phyloP scores from a whole-genome alignment of 179 eudicot genomes.

The Beta macrorhiza region DNA sequence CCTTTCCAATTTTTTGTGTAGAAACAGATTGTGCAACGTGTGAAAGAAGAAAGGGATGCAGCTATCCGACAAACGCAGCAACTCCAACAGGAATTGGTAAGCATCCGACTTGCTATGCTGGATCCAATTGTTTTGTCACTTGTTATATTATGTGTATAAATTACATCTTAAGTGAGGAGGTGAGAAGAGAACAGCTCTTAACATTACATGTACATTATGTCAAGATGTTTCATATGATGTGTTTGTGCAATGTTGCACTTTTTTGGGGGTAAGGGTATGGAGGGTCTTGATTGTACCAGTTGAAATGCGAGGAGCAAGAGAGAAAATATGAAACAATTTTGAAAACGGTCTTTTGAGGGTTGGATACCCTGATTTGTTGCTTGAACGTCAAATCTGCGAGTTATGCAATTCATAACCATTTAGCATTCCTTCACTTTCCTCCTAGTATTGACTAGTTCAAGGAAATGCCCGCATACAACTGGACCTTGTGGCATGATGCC shows the following conservation, averaged over 20 bases:
- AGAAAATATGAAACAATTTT: not conserved
- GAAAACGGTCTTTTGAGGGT: too few relatives aligned
- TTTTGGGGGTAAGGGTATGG: not conserved
- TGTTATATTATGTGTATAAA: not conserved
- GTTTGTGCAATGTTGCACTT: not conserved
- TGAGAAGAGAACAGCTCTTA: not conserved
- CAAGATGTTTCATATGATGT: not conserved
- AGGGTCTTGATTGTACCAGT: not conserved
- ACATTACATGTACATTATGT: not conserved
- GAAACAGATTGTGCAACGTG: constrained; percentile 51
- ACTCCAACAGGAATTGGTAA: constrained; percentile 73
- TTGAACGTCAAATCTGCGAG: not conserved
- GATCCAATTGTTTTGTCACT: constrained; percentile 13
- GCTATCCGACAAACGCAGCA: constrained; percentile 62
- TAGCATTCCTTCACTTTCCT: not conserved
- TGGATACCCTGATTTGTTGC: not conserved
- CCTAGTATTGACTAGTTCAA: not conserved
- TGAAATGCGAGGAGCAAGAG: not conserved
- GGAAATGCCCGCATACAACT: not conserved
- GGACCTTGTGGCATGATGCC: not conserved
- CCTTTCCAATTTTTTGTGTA: not conserved
- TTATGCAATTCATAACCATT: not conserved
- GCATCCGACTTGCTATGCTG: constrained; percentile 12
- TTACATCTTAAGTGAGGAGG: not conserved
- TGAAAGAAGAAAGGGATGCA: constrained; percentile 70